phyloP scores from a whole-genome alignment of 1,284 basidiomycete species.

The Farysia itapuensis region DNA sequence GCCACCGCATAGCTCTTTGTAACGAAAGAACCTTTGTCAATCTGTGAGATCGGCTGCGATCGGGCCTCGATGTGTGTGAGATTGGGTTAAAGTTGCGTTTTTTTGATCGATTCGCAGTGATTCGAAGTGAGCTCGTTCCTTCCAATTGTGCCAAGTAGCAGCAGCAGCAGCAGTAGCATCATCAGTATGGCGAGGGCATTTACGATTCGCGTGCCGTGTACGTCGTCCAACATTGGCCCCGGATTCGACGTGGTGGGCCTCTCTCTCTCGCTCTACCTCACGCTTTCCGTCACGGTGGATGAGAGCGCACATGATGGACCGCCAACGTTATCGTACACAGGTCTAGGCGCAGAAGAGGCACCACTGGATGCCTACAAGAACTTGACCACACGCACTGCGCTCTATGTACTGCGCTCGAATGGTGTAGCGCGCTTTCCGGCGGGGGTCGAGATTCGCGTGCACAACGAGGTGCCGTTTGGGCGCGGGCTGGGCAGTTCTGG shows the following conservation, averaged over 20 bases:
- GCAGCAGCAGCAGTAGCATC: too few relatives aligned
- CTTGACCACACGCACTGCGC: constrained; percentile 92
- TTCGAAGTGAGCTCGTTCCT: too few relatives aligned
- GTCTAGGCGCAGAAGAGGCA: constrained; percentile 85
- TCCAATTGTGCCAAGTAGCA: too few relatives aligned
- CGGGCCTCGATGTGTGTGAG: too few relatives aligned
- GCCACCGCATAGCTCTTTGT: too few relatives aligned
- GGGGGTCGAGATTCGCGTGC: constrained; percentile 68
- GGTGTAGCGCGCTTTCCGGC: constrained; percentile 72
- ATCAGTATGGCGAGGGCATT: too few relatives aligned
- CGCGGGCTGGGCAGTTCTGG: constrained; percentile 95
- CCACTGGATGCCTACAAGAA: constrained; percentile 96
- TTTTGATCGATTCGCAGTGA: too few relatives aligned
- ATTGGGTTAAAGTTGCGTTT: too few relatives aligned
- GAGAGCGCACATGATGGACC: too few relatives aligned
- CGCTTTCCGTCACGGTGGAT: constrained; percentile 69
- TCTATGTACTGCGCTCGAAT: constrained; percentile 92
- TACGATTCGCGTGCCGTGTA: constrained; percentile 83
- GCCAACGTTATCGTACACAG: constrained; percentile 78
- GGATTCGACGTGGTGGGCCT: constrained; percentile 98
- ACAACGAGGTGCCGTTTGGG: constrained; percentile 96
- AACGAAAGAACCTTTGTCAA: too few relatives aligned
- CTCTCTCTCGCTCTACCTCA: constrained; percentile 84
- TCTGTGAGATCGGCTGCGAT: too few relatives aligned
- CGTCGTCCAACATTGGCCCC: constrained; percentile 96